Conservation (phyloP, 495 filamentous ascomycete genomes). For the Penicillium simplicissimum region DNA sequence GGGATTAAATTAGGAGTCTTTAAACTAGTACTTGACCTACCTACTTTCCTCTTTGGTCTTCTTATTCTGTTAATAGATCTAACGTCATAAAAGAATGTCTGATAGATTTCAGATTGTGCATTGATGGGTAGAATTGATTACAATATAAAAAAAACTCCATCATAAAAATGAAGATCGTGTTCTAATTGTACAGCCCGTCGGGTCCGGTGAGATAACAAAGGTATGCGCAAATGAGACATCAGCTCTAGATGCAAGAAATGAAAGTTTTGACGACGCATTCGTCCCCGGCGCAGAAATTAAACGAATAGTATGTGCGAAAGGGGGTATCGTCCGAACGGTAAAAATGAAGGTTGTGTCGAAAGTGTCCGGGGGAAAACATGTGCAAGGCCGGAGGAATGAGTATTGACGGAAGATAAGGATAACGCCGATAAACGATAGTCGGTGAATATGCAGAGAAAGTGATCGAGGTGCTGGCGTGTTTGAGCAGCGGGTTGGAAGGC, state of each 20-base stretch:
- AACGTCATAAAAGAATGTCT: background rate
- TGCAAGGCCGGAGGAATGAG: background rate
- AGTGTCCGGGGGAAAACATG: background rate
- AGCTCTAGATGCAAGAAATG: conserved; percentile 16
- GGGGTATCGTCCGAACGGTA: conserved; percentile 3
- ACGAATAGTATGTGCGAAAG: conserved; percentile 17
- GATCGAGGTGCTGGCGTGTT: background rate
- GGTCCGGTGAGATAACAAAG: background rate
- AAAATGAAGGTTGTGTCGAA: conserved; percentile 2
- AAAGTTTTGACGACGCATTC: conserved; percentile 5
- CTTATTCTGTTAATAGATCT: background rate
- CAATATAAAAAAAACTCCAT: background rate
- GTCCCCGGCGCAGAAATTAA: conserved; percentile 7
- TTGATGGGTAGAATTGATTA: conserved; percentile 1
- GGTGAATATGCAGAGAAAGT: conserved; percentile 1
- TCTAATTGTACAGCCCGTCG: conserved; percentile 1
- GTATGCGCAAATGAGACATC: conserved; percentile 19
- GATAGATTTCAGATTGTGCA: background rate
- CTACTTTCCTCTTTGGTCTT: background rate
- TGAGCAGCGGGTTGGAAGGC: background rate
- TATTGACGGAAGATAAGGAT: conserved; percentile 12
- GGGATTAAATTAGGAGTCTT: background rate
- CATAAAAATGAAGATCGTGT: background rate
- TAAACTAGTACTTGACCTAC: background rate
- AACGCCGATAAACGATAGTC: conserved; percentile 3